Conservation (phyloP, 83 land plant species). For the Diphasiastrum complanatum region DNA sequence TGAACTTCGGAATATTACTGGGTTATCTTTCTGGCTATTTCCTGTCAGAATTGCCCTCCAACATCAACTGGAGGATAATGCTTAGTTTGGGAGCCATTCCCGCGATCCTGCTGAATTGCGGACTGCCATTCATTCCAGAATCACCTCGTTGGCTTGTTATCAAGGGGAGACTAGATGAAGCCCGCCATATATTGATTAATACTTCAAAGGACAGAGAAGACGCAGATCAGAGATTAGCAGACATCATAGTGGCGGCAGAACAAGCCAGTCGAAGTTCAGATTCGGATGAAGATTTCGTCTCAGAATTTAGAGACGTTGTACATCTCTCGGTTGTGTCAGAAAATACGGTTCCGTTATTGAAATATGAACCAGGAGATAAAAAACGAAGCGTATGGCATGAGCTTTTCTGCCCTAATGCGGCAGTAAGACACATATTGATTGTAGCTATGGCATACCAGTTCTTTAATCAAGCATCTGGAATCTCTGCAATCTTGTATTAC, state of each 20-base stretch:
- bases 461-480: no score
- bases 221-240: no score
- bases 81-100: no score
- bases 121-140: not conserved
- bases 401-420: no score
- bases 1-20: not conserved
- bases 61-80: no score
- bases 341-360: not conserved
- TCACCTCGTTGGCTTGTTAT: not conserved
- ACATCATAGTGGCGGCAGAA: no score
- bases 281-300: not conserved
- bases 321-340: no score
- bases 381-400: not conserved
- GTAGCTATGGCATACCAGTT: not conserved
- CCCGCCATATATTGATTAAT: not conserved
- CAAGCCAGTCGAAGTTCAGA: not conserved
- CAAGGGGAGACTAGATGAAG: no score
- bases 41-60: no score
- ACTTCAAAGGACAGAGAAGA: not conserved
- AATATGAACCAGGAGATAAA: not conserved
- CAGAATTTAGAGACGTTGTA: not conserved
- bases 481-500: no score
- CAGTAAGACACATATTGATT: not conserved
- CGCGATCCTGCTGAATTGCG: not conserved
- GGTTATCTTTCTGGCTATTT: not conserved